Conservation (phyloP, 2,329 filamentous ascomycete species). For the Penicillium decumbens region DNA sequence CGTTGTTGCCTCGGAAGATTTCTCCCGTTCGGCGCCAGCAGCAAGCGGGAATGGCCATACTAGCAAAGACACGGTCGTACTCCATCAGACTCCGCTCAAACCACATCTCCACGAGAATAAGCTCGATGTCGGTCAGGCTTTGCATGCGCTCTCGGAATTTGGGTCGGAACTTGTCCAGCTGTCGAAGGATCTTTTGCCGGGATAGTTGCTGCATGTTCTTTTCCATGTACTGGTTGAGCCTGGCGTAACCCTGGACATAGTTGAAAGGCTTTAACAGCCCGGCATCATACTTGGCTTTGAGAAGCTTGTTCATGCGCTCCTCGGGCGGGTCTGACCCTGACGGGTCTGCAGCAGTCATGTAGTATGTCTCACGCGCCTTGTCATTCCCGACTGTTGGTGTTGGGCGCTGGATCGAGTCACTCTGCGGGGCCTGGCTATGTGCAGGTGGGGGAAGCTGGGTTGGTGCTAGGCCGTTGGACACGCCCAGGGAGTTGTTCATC, state of each 20-base stretch:
- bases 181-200: constrained; percentile 84
- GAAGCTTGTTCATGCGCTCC: constrained; percentile 88
- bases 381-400: constrained; percentile 61
- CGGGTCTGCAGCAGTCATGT: constrained; percentile 93
- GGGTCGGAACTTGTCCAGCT: constrained; percentile 86
- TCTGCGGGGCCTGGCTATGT: constrained; percentile 33
- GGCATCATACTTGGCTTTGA: constrained; percentile 93
- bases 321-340: constrained; percentile 81
- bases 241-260: constrained; percentile 92
- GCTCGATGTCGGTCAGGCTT: constrained; percentile 83
- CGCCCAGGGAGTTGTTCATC: constrained; percentile 33
- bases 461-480: constrained; percentile 31
- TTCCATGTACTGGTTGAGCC: constrained; percentile 87
- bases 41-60: constrained; percentile 97
- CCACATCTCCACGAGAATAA: constrained; percentile 98
- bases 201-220: constrained; percentile 75
- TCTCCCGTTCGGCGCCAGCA: constrained; percentile 96
- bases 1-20: constrained; percentile 95
- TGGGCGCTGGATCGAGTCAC: constrained; percentile 58
- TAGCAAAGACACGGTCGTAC: constrained; percentile 96
- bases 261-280: constrained; percentile 95
- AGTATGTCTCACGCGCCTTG: constrained; percentile 74
- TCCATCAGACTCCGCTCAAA: constrained; percentile 96
- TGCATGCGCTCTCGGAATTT: constrained; percentile 96
- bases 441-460: constrained; percentile 34